Conservation (phyloP, 73 alveolate species). For the Symbiodinium pilosum region DNA sequence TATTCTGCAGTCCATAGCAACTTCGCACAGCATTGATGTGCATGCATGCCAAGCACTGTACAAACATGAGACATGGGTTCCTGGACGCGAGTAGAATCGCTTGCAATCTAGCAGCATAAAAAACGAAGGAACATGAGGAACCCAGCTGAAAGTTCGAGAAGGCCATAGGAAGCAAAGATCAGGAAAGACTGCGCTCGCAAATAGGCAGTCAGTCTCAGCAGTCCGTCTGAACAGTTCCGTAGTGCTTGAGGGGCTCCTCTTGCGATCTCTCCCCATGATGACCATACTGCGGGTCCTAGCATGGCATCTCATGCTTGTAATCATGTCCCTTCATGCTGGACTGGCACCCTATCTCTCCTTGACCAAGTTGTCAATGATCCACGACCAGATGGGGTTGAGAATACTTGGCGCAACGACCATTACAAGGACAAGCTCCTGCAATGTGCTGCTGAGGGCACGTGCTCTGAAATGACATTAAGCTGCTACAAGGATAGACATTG, state of each 20-base stretch:
- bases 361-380: slow-evolving; percentile 88
- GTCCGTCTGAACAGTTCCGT: not conserved
- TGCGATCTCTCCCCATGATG: not conserved
- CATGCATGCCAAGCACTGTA: not conserved
- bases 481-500: too few species aligned
- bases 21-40: not conserved
- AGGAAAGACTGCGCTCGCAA: too few species aligned
- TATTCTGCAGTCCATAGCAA: not conserved
- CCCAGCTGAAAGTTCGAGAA: not conserved
- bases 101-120: not conserved
- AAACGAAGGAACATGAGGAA: not conserved
- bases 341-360: too few species aligned
- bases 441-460: not conserved
- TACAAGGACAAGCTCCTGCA: slow-evolving; percentile 80
- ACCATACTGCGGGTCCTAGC: not conserved
- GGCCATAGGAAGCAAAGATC: too few species aligned
- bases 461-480: too few species aligned
- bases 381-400: slow-evolving; percentile 73
- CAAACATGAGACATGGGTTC: not conserved
- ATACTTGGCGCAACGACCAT: slow-evolving; percentile 68
- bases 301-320: too few species aligned
- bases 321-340: too few species aligned
- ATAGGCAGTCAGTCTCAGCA: not conserved
- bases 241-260: slow-evolving; percentile 1
- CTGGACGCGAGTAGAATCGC: not conserved